Base-by-base conservation (phyloP, 495 filamentous ascomycete species). In the Penicillium crystallinum region DNA sequence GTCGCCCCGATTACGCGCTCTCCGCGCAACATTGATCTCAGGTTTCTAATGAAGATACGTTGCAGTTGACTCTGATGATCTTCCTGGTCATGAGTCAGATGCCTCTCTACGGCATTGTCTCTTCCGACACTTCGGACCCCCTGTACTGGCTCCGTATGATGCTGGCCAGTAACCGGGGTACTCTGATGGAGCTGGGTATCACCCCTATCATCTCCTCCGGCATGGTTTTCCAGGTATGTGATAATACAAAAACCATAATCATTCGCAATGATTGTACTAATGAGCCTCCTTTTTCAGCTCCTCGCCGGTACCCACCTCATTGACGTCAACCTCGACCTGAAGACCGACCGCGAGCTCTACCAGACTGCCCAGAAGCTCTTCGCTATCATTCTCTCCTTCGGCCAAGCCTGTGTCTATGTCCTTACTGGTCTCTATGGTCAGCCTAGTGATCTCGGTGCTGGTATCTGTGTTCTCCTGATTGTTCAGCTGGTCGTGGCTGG, bases 21-120 rank as follows among this genome's bases (percentile, higher is more conserved):
- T 34, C 36, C 18, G 37, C 40, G 47, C 41, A 15, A 45, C 47
- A 41, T 49, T 36, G 66, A 33, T 57, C 52, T 35, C n/a, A n/a
- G 37, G n/a, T 57, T 31, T 23, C 74, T 79, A 60, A 80, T 56
- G 4, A 22, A n/a, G 6, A 25, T 57, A 39, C 18, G 7, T 49
- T 64, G n/a, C 58, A 84, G 82, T 84, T 96, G 73, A 97, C 92
- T 49, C 79, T 97, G 59, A 76, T 97, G 65, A 95, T 97, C 77
- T 98, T 97, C 83, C 79, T 98, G 86, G 92, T 99, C 69, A 99
- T 99, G 95, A 95, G 89, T 76, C 93, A 99, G 76, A 97, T 99
- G 93, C 95, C 95, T 54, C 75, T 95, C 55, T 95, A 95, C 62
- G 90, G 90, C 72, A 96, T 95, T 70, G 90, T 96, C 58, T 95